phyloP scores from a whole-genome alignment of 148 eudicot species.

The Vaccinium myrtillus region DNA sequence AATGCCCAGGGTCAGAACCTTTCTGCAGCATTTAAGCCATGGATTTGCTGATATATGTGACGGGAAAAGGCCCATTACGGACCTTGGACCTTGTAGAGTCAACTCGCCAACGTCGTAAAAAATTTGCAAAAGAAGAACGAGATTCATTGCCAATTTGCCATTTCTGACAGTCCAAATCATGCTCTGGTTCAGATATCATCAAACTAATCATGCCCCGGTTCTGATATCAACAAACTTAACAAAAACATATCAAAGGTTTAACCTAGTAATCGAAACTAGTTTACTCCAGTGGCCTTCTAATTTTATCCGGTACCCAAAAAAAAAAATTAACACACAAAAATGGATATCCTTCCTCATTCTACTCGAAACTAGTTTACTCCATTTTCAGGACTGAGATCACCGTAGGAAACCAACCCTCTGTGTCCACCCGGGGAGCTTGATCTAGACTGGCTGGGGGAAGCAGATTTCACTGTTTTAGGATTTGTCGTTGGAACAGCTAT shows the following conservation, averaged over 20 bases:
- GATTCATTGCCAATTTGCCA: neutral
- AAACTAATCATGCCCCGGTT: neutral
- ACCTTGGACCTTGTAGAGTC: neutral
- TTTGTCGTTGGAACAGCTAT: constrained; percentile 29
- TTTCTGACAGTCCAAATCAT: neutral
- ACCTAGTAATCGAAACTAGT: neutral
- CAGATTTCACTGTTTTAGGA: constrained; percentile 31
- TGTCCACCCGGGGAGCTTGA: constrained; percentile 71
- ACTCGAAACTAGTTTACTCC: constrained; percentile 35
- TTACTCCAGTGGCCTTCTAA: neutral
- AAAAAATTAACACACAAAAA: neutral
- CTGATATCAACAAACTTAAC: neutral
- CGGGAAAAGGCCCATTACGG: neutral
- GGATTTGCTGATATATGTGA: neutral
- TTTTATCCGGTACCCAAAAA: neutral
- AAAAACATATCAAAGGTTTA: neutral
- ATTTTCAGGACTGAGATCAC: constrained; percentile 67
- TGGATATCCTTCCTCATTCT: neutral
- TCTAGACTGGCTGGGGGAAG: constrained; percentile 46
- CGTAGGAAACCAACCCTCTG: constrained; percentile 87
- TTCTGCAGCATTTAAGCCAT: neutral
- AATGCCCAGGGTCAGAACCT: neutral
- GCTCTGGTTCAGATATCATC: too few species aligned
- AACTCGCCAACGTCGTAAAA: neutral
- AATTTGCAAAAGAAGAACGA: neutral